Evolutionary conservation across 2,329 filamentous ascomycete genomes (phyloP), one percentile per base, ranked within the genome.

Genomic region (Diaporthe sp.): DNA sequence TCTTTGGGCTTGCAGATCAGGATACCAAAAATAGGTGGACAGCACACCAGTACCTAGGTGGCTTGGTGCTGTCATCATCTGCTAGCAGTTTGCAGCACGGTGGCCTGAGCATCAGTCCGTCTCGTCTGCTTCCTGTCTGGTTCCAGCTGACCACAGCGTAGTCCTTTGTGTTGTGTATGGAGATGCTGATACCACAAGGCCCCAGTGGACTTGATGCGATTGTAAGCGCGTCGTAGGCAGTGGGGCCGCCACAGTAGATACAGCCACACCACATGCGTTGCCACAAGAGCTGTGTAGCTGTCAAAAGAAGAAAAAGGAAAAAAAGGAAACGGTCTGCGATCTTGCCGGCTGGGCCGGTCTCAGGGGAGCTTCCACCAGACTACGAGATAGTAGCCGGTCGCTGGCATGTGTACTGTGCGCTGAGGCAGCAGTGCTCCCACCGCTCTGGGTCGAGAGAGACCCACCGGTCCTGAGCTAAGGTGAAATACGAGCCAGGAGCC

Each of bases 31-130:
- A 74, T 60, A 72, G 58, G 25, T 17, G 35, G 19, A 13, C 6
- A n/a, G n/a, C n/a, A n/a, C n/a, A n/a, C n/a, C n/a, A n/a, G n/a
- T n/a, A n/a, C 10, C 35, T n/a, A n/a, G n/a, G 40, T 22, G 22
- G 60, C 50, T 58, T 15, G 58, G 38, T 25, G 71, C 38, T 55
- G 64, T 52, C 64, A 52, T 67, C 22, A 50, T 52, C n/a, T 47
- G 35, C 54, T 64, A 9, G n/a, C 33, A n/a, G 33, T 30, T 33
- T 38, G 33, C 42, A 64, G 69, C 5, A 7, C 10, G 40, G 15
- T 68, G 64, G 33, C 42, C 67, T 71, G 72, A 74, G 73, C 73
- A 47, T 58, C 73, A 67, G 35, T 19, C 47, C n/a, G n/a, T 50
- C 10, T 22, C 42, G 61, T 28, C 33, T 40, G 47, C 30, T 40